phyloP scores from a whole-genome alignment of 2,329 filamentous ascomycete genomes.

The Microsporum audouinii region DNA sequence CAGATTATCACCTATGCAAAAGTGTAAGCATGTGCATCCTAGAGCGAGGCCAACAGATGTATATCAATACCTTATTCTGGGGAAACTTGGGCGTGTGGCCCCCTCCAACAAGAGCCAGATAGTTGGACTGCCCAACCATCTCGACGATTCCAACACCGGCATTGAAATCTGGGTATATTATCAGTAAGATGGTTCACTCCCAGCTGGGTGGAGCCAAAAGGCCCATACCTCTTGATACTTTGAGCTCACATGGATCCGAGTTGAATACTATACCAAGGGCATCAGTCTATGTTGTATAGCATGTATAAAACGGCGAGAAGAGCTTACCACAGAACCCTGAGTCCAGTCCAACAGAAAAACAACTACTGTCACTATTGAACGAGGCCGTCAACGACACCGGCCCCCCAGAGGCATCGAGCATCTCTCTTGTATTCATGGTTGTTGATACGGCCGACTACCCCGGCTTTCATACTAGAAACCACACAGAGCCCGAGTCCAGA shows the following conservation, averaged over 20 bases:
- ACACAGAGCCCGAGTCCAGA: not conserved
- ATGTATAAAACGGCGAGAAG: not conserved
- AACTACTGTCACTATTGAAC: constrained; percentile 75
- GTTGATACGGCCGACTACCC: constrained; percentile 14
- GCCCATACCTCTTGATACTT: constrained; percentile 46
- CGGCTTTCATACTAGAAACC: not conserved
- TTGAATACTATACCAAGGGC: constrained; percentile 49
- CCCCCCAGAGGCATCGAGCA: constrained; percentile 65
- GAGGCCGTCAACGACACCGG: constrained; percentile 69
- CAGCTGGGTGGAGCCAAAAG: not conserved
- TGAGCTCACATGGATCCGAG: constrained; percentile 58
- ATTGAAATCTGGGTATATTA: constrained; percentile 51
- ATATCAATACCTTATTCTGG: constrained; percentile 58
- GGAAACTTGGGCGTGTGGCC: constrained; percentile 76
- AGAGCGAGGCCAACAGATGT: not conserved
- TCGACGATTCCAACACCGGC: constrained; percentile 71
- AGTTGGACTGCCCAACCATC: constrained; percentile 80
- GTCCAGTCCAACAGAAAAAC: constrained; percentile 78
- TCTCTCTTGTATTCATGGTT: constrained; percentile 77
- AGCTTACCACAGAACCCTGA: constrained; percentile 69
- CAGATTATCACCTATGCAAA: constrained; percentile 58
- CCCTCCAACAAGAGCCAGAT: constrained; percentile 79
- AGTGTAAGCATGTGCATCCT: not conserved
- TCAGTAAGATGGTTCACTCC: not conserved
- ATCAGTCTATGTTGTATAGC: constrained; percentile 10